Conservation (phyloP, 176 grass and related monocot genomes). For the Neostapfia colusana region DNA sequence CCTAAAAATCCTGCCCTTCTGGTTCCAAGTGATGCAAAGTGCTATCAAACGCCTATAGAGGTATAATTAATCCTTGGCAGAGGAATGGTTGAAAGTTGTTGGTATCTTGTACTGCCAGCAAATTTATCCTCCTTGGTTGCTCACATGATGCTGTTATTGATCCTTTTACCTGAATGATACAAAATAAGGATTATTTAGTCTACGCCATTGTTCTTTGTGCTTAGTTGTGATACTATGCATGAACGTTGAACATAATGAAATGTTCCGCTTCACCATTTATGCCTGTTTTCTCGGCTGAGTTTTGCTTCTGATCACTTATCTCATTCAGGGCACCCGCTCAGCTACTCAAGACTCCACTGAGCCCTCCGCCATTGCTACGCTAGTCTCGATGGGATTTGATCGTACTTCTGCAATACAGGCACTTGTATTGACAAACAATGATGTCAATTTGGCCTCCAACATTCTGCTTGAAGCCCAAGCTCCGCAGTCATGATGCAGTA, state of each 20-base stretch:
- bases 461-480: constrained; percentile 86
- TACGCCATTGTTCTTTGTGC: not conserved
- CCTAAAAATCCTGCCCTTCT: not conserved
- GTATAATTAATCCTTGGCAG: not conserved
- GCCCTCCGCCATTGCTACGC: constrained; percentile 47
- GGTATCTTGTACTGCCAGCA: not conserved
- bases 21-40: not conserved
- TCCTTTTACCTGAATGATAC: not conserved
- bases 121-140: not conserved
- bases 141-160: not conserved
- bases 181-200: not conserved
- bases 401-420: constrained; percentile 67
- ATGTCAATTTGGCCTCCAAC: constrained; percentile 75
- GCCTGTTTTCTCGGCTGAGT: not conserved
- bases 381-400: constrained; percentile 92
- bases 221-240: not conserved
- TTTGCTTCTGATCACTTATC: constrained; percentile 2
- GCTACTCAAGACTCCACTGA: constrained; percentile 43
- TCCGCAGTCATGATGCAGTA: constrained; percentile 1
- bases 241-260: not conserved
- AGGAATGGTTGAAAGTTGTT: not conserved
- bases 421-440: constrained; percentile 62
- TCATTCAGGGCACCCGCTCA: constrained; percentile 24
- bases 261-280: not conserved
- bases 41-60: not conserved